phyloP scores from a whole-genome alignment of 2,329 filamentous ascomycete genomes.

The Hymenoscyphus fructigenus region DNA sequence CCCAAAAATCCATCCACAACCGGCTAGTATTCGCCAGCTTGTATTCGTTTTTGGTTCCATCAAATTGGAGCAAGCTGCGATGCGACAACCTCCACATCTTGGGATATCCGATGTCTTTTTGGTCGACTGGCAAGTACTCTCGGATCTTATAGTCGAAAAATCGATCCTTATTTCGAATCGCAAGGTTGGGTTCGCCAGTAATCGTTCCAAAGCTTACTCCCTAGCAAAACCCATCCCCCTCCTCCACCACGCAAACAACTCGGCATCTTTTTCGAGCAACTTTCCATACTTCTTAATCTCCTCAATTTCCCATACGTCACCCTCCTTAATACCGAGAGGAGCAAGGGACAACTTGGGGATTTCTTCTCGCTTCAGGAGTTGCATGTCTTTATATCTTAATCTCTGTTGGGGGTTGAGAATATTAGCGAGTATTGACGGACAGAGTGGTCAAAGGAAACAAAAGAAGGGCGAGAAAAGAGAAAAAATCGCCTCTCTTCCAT shows the following conservation, averaged over 20 bases:
- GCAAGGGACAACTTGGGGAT: constrained; percentile 17
- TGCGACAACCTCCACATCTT: background rate
- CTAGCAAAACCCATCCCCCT: constrained; percentile 31
- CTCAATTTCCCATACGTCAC: constrained; percentile 26
- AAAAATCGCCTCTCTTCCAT: background rate
- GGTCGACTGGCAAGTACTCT: too few species aligned
- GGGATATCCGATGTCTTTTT: background rate
- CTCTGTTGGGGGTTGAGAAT: constrained; percentile 21
- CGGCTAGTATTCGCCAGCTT: too few species aligned
- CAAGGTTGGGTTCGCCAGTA: background rate
- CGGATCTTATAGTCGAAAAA: background rate
- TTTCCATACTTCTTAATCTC: constrained; percentile 28
- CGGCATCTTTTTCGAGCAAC: constrained; percentile 23
- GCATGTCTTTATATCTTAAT: constrained; percentile 35
- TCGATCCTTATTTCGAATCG: background rate
- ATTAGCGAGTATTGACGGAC: background rate
- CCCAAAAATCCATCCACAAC: background rate
- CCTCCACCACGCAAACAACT: constrained; percentile 32
- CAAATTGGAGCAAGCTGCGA: background rate
- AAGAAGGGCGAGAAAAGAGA: too few species aligned
- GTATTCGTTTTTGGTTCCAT: too few species aligned
- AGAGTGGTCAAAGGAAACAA: background rate
- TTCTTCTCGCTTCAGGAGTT: constrained; percentile 29
- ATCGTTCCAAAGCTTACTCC: constrained; percentile 11
- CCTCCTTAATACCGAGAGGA: constrained; percentile 20